These are phyloP conservation scores for Bryoglossum gracile DNA, from an alignment of 495 filamentous ascomycete species.

Conservation along the genomic window DNA sequence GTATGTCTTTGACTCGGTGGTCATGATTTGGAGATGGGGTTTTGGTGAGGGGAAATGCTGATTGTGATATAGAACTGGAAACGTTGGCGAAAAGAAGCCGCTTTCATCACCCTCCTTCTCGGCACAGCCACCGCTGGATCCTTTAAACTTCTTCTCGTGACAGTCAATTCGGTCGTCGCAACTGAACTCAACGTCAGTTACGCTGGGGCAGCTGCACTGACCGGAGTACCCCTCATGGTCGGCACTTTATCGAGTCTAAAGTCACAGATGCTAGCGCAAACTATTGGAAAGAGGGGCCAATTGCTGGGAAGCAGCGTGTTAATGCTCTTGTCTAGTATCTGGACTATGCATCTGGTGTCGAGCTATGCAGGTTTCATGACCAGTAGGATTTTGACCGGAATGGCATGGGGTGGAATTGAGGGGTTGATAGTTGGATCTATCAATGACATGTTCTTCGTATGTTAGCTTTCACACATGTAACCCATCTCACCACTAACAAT, in stretches of 20 bases:
- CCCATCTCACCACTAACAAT: background rate
- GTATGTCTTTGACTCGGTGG: slow-evolving; percentile 27
- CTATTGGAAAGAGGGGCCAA: slow-evolving; percentile 42
- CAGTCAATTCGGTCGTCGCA: slow-evolving; percentile 36
- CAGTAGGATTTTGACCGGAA: slow-evolving; percentile 40
- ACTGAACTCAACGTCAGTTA: slow-evolving; percentile 36
- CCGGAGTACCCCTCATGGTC: slow-evolving; percentile 41
- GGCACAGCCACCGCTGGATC: slow-evolving; percentile 35
- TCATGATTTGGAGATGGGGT: too few relatives aligned
- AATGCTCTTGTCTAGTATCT: slow-evolving; percentile 38
- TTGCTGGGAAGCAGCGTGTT: slow-evolving; percentile 35
- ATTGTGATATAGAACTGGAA: slow-evolving; percentile 38
- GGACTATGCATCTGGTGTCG: slow-evolving; percentile 38
- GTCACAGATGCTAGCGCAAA: slow-evolving; percentile 32
- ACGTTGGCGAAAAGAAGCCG: slow-evolving; percentile 40
- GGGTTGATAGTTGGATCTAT: slow-evolving; percentile 38
- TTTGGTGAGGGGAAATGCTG: too few relatives aligned
- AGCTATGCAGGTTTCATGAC: slow-evolving; percentile 40
- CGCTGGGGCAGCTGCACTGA: slow-evolving; percentile 37
- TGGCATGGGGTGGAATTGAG: slow-evolving; percentile 49
- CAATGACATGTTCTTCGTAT: slow-evolving; percentile 46
- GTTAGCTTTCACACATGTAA: slow-evolving; percentile 9
- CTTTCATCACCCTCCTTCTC: slow-evolving; percentile 35
- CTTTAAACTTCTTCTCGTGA: slow-evolving; percentile 44
- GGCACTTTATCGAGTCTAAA: slow-evolving; percentile 36